Evolutionary conservation across 2,329 filamentous ascomycete species (phyloP).

Genomic region (Sarocladium brachiariae): DNA sequence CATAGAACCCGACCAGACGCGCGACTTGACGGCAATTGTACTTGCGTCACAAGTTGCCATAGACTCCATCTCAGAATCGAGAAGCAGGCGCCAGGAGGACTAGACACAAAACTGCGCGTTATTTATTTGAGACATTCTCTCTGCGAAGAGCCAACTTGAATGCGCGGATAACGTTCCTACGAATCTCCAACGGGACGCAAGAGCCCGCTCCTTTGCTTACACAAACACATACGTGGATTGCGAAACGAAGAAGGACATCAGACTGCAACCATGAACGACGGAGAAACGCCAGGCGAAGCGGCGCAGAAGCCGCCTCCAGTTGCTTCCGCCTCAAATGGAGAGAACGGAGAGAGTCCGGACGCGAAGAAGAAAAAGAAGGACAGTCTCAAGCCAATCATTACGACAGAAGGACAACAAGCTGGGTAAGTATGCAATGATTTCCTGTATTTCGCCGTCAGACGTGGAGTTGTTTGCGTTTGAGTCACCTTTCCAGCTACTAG

Average conservation of each 20-base stretch:
- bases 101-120: no score
- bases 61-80: no score
- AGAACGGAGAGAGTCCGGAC: constrained; percentile 20
- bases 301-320: constrained; percentile 23
- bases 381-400: constrained; percentile 68
- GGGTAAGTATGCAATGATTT: constrained; percentile 28
- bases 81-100: no score
- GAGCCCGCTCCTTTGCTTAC: not conserved
- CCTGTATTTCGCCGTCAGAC: no score
- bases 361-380: constrained; percentile 73
- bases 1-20: no score
- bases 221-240: not conserved
- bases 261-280: constrained; percentile 19
- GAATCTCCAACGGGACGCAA: not conserved
- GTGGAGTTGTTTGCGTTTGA: constrained; percentile 2
- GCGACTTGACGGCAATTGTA: not conserved
- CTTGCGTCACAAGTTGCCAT: not conserved
- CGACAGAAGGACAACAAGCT: constrained; percentile 47
- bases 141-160: no score
- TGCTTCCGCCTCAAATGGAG: constrained; percentile 16
- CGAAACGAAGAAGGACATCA: not conserved
- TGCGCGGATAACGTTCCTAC: no score
- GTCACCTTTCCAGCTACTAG: constrained; percentile 12
- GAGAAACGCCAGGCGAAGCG: constrained; percentile 19
- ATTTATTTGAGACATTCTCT: no score